Evolutionary conservation across 148 eudicot genomes (phyloP), one percentile per base, ranked within the genome.

Genomic region (Bassia scoparia): DNA sequence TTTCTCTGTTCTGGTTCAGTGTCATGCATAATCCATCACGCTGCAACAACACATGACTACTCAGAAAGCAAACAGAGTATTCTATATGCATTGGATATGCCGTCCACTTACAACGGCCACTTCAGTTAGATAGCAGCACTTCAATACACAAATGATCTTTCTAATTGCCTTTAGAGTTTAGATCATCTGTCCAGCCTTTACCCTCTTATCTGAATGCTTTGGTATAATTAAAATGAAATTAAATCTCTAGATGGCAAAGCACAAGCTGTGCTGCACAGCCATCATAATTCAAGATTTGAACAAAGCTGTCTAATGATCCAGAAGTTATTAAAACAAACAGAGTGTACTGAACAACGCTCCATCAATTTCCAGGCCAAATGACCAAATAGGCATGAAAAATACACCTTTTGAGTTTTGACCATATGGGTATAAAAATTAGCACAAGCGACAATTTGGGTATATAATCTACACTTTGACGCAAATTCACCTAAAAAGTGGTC

Each of bases 1-100:
- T 84, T 81, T 78, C 80, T 67, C 65, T 78, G 70, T 86, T 88
- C 81, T 94, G 91, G 55, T 69, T 76, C 72, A 94, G 79, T 81
- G 91, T 85, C 85, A 74, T 81, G 83, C 97, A 88, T 61, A 88
- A 67, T 48, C 89, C 93, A 63, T 84, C 88, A 77, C 84, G 89
- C 98, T 94, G 85, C 67, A 68, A 79, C 29, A 27, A 17, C 34
- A 74, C 43, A 72, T 23, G 68, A 48, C 79, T 13, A 41, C 4
- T 61, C 66, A 41, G 69, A 30, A 65, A 52, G 67, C 56, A 44
- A 1, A 65, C 10, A 68, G 9, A 10, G 43, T 37, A 37, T 37
- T 37, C 43, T 10, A 37, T 5, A 3, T 3, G 7, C 7, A 7
- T 3, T 37, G 3, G 41, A 37, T 3, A 3, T 37, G 3, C 7